Percentiles rank a stretch among this genome's conserved stretches.
Conservation (phyloP, 2,329 filamentous ascomycete species). For the Diplodia intermedia region DNA sequence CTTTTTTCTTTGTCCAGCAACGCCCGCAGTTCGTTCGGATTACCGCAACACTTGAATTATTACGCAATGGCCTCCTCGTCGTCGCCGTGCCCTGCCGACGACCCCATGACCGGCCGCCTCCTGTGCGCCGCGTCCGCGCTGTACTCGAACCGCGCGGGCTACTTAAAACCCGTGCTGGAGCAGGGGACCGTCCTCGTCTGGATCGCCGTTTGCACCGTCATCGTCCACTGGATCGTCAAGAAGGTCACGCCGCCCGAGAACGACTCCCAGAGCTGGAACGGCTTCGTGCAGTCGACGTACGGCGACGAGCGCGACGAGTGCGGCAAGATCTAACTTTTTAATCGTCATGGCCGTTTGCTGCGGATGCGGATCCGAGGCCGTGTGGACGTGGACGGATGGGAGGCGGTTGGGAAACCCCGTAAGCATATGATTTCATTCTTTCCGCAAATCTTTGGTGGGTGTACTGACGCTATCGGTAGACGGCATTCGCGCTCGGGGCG, state of each 20-base stretch:
- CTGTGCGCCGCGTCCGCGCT: constrained; percentile 6
- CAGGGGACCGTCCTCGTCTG: constrained; percentile 19
- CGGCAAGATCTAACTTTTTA: background rate
- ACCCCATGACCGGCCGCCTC: constrained; percentile 11
- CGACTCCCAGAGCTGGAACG: constrained; percentile 29
- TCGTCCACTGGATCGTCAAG: constrained; percentile 22
- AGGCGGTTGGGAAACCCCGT: constrained; percentile 11
- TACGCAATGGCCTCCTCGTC: constrained; percentile 12
- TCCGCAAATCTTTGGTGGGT: no score
- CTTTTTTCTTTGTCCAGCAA: no score
- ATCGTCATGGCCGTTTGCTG: no score
- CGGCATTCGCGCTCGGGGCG: constrained; percentile 59
- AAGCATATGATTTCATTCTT: background rate
- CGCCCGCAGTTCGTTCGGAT: background rate
- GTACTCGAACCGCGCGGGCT: background rate
- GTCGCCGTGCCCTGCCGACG: constrained; percentile 18
- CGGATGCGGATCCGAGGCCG: no score
- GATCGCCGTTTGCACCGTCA: constrained; percentile 16
- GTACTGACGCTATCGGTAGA: constrained; percentile 39
- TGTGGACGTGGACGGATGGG: background rate
- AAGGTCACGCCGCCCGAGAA: constrained; percentile 27
- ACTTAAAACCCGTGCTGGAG: constrained; percentile 17
- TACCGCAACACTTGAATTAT: background rate
- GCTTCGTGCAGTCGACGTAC: constrained; percentile 27
- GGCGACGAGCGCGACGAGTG: constrained; percentile 20